Evolutionary conservation across 202 grass and related monocot genomes (phyloP), one percentile per base, ranked within the genome.

Genomic region (Alloteropsis angusta): DNA sequence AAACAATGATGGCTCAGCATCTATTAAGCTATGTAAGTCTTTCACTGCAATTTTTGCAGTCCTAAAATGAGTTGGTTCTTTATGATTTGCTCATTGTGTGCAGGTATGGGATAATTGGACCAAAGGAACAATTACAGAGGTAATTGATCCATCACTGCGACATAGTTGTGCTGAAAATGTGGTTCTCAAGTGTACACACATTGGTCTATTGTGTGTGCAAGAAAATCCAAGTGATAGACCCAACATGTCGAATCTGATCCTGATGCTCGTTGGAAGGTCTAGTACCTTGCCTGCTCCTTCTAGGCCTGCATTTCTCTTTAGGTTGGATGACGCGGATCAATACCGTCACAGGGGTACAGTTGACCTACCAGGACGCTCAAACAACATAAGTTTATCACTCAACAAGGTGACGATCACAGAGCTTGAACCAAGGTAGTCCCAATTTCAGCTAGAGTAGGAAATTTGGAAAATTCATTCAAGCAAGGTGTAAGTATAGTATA

Each of bases 341-440:
- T n/a, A 19, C 74, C 12, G 21, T 39, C 45, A 61, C n/a, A 53
- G 18, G 16, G 28, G 14, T 59, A 4, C 37, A 15, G 45, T 6
- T 36, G 54, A 80, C 36, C 55, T 17, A 52, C 17, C 9, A 21
- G 36, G 44, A 38, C 17, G 17, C 34, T 38, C 34, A 64, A 64
- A 64, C 2, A 64, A 19, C 35, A 23, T 60, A 41, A 52, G 57
- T 0, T 48, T 21, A 15, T 84, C 91, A 47, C 25, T 41, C 16
- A 91, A 88, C 68, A 67, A 84, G 38, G 72, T 85, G 49, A 82
- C 85, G n/a, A 68, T 91, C 48, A 86, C 88, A 76, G 71, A 87
- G 65, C 54, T 94, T 32, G 83, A 49, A 74, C 75, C 83, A 32
- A 82, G 85, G 71, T 91, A 86, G 63, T 50, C 7, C 22, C 3